Conservation (phyloP, 495 filamentous ascomycete genomes). For the Hypoxylon intermedium region DNA sequence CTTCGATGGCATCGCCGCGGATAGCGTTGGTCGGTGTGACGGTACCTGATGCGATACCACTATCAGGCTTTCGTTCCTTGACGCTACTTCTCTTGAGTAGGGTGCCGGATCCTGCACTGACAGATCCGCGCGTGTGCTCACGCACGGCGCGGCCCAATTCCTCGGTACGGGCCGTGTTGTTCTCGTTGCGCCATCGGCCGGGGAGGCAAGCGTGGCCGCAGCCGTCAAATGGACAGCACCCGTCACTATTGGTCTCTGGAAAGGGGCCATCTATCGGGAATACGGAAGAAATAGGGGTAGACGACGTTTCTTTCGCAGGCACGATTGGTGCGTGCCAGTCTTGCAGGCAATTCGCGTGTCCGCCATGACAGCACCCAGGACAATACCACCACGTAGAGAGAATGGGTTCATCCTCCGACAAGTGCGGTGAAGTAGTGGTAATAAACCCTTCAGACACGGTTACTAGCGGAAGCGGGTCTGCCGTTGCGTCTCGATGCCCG, state of each 20-base stretch:
- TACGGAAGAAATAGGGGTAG: conserved; percentile 4
- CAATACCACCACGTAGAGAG: conserved; percentile 70
- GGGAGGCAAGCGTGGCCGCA: conserved; percentile 77
- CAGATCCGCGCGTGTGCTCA: conserved; percentile 47
- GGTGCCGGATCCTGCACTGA: conserved; percentile 14
- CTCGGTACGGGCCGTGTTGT: conserved; percentile 45
- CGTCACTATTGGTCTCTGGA: conserved; percentile 58
- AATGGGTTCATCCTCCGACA: conserved; percentile 37
- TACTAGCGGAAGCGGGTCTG: conserved; percentile 18
- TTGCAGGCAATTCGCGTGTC: conserved; percentile 71
- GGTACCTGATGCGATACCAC: conserved; percentile 4
- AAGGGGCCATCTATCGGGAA: conserved; percentile 49
- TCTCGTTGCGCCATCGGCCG: conserved; percentile 63
- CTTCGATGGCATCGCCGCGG: conserved; percentile 48
- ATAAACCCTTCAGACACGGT: conserved; percentile 46
- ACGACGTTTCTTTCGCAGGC: conserved; percentile 12
- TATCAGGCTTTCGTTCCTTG: conserved; percentile 33
- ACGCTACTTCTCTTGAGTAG: conserved; percentile 2
- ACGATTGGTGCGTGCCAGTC: conserved; percentile 64
- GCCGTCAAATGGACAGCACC: conserved; percentile 75
- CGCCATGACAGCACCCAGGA: conserved; percentile 76
- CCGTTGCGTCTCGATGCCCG: conserved; percentile 46
- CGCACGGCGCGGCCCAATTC: conserved; percentile 52
- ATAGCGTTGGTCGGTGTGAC: conserved; percentile 20
- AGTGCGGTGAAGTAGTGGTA: conserved; percentile 23